Evolutionary conservation across 1,284 basidiomycete species (phyloP).

Genomic region (Fistulinella cinereoalba): DNA sequence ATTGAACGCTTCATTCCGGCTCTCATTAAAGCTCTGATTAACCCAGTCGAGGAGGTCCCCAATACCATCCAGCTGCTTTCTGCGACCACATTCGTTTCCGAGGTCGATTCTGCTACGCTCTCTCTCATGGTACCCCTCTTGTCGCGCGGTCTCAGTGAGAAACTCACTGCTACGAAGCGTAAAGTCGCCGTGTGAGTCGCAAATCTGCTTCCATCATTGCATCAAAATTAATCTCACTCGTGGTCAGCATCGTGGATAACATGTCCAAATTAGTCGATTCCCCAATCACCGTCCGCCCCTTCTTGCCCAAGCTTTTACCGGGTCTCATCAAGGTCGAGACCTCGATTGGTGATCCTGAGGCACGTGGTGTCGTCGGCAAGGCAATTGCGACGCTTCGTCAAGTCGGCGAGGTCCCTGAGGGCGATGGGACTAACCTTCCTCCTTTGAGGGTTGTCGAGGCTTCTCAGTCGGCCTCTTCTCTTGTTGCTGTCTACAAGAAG

Average conservation of each 20-base stretch:
- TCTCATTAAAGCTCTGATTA: slow-evolving; percentile 95
- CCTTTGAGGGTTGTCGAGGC: slow-evolving; percentile 76
- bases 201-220: slow-evolving; percentile 15
- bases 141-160: slow-evolving; percentile 93
- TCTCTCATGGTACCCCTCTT: slow-evolving; percentile 99
- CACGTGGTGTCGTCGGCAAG: slow-evolving; percentile 83
- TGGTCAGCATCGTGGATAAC: slow-evolving; percentile 86
- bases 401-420: slow-evolving; percentile 82
- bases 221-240: slow-evolving; percentile 15
- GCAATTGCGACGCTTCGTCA: slow-evolving; percentile 93
- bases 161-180: slow-evolving; percentile 93
- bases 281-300: slow-evolving; percentile 90
- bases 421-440: slow-evolving; percentile 87
- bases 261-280: slow-evolving; percentile 99
- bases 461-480: slow-evolving; percentile 59
- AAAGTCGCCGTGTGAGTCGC: slow-evolving; percentile 86
- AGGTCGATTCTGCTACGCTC: slow-evolving; percentile 98
- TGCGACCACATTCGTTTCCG: slow-evolving; percentile 99
- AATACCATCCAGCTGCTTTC: slow-evolving; percentile 96
- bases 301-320: slow-evolving; percentile 93
- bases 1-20: slow-evolving; percentile 98
- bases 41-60: slow-evolving; percentile 99
- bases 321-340: slow-evolving; percentile 92
- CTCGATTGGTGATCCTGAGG: slow-evolving; percentile 93
- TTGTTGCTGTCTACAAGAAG: slow-evolving; percentile 84